These are phyloP conservation scores for Tolypocladium pustulatum DNA, from an alignment of 2,329 filamentous ascomycete genomes.

Conservation along the genomic window DNA sequence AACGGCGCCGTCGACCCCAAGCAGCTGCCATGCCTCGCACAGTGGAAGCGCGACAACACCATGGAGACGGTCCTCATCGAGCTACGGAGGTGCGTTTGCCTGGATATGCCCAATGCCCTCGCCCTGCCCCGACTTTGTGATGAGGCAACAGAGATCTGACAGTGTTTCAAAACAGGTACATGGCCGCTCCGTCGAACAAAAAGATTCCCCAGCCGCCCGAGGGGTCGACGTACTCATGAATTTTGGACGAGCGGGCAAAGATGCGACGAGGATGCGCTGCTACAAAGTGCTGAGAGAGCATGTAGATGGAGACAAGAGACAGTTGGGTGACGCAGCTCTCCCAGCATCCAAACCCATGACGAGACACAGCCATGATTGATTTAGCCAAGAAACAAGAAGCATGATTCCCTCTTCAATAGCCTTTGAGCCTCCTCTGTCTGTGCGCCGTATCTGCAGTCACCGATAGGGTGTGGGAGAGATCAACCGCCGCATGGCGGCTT, in stretches of 20 bases:
- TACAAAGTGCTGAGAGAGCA: neutral
- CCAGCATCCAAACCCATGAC: neutral
- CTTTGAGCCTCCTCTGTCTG: neutral
- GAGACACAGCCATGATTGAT: neutral
- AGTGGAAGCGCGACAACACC: conserved; percentile 88
- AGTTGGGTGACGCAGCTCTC: neutral
- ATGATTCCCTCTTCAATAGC: neutral
- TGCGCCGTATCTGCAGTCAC: neutral
- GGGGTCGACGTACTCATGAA: conserved; percentile 46
- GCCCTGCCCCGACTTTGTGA: neutral
- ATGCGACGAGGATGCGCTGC: neutral
- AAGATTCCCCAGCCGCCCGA: conserved; percentile 91
- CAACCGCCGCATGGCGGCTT: neutral
- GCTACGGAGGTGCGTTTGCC: conserved; percentile 52
- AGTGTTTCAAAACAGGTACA: conserved; percentile 50
- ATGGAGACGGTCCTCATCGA: conserved; percentile 93
- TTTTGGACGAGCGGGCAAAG: neutral
- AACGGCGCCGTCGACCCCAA: conserved; percentile 77
- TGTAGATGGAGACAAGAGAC: neutral
- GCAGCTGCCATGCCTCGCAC: conserved; percentile 73
- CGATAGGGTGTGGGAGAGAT: neutral
- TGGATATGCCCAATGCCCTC: neutral
- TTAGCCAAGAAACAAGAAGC: neutral
- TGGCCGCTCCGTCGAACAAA: conserved; percentile 86
- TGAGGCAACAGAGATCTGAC: neutral